A percentile compares a stretch with the other conserved stretches of the same genome.
These are phyloP conservation scores for Nemania abortiva DNA, from an alignment of 2,329 filamentous ascomycete species.

Conservation along the genomic window DNA sequence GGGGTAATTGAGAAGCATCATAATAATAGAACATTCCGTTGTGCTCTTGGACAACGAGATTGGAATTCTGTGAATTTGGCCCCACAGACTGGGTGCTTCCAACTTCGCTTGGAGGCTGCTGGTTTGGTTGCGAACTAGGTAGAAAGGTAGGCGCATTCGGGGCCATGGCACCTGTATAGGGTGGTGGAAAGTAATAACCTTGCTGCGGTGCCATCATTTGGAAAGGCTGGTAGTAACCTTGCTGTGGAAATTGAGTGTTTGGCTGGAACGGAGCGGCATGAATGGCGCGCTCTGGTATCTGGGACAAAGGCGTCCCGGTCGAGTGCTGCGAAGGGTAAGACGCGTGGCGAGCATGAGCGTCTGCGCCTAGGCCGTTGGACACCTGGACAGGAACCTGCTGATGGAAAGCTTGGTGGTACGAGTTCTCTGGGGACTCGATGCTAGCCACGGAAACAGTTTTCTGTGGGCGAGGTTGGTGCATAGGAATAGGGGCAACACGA, in stretches of 20 bases:
- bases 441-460: constrained; percentile 93
- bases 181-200: constrained; percentile 76
- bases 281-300: constrained; percentile 92
- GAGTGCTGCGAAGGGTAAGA: constrained; percentile 79
- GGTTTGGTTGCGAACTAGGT: constrained; percentile 61
- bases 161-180: constrained; percentile 53
- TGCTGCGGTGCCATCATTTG: constrained; percentile 69
- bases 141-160: constrained; percentile 68
- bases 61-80: constrained; percentile 67
- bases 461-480: constrained; percentile 95
- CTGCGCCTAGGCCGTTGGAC: constrained; percentile 65
- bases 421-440: constrained; percentile 82
- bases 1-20: constrained; percentile 78
- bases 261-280: constrained; percentile 93
- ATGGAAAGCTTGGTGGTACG: constrained; percentile 87
- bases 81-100: constrained; percentile 53
- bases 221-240: constrained; percentile 70
- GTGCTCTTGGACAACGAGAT: constrained; percentile 82
- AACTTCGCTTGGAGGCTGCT: constrained; percentile 57
- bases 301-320: constrained; percentile 84
- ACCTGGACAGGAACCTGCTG: constrained; percentile 90
- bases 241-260: constrained; percentile 71
- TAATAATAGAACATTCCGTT: constrained; percentile 98
- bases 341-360: constrained; percentile 74
- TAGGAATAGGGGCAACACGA: constrained; percentile 68